Percentiles rank a stretch among this genome's conserved stretches.
phyloP scores from a whole-genome alignment of 345 rosid species.

The Alliaria petiolata region DNA sequence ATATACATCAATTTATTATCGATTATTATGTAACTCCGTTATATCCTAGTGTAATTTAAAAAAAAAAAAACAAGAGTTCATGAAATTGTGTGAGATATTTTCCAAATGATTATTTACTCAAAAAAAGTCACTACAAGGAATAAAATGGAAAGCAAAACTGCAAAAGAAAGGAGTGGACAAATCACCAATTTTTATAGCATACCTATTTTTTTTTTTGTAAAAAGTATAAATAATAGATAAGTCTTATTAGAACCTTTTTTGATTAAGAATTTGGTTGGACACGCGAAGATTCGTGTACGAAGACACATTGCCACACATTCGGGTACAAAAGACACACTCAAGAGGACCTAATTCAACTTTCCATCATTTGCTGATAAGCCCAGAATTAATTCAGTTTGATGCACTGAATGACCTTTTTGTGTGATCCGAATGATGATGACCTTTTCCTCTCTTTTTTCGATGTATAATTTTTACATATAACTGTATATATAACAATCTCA shows the following conservation, averaged over 20 bases:
- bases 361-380: background rate
- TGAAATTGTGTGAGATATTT: background rate
- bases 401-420: background rate
- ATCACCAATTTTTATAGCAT: too few relatives aligned
- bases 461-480: background rate
- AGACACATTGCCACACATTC: background rate
- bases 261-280: background rate
- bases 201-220: too few relatives aligned
- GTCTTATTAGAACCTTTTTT: too few relatives aligned
- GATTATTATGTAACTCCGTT: background rate
- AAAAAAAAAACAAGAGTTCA: background rate
- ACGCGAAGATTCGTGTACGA: background rate
- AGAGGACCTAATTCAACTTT: background rate
- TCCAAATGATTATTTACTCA: background rate
- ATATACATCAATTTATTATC: slow-evolving; percentile 1
- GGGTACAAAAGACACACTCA: slow-evolving; percentile 9
- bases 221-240: too few relatives aligned
- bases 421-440: background rate
- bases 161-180: too few relatives aligned
- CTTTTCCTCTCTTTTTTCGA: background rate
- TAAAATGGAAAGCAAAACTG: too few relatives aligned
- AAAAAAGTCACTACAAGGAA: background rate
- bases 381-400: background rate
- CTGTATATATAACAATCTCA: background rate
- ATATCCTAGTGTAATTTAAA: background rate